These are phyloP conservation scores for Haberlea rhodopensis DNA, from an alignment of 257 asterid genomes.

Conservation along the genomic window DNA sequence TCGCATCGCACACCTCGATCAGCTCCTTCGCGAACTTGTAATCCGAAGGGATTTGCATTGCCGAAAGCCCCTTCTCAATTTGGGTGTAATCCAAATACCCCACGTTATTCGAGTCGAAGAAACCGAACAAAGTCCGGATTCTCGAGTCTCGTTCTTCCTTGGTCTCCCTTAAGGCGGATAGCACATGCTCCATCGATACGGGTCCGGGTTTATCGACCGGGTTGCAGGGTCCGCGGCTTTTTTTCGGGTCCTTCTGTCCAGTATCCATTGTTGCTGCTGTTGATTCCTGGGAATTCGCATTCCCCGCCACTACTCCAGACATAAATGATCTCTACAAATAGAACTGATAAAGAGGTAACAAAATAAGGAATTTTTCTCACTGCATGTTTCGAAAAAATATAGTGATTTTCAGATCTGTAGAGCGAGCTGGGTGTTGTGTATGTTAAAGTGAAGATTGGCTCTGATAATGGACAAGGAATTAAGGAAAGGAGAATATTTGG, in stretches of 20 bases:
- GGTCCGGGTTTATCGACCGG: conserved; percentile 87
- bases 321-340: too few relatives aligned
- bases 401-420: conserved; percentile 34
- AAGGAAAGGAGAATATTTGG: conserved; percentile 29
- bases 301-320: conserved; percentile 53
- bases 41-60: too few relatives aligned
- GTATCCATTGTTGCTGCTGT: conserved; percentile 46
- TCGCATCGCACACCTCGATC: too few relatives aligned
- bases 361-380: conserved; percentile 18
- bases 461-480: too few relatives aligned
- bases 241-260: conserved; percentile 26
- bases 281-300: conserved; percentile 49
- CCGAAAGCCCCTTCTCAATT: too few relatives aligned
- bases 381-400: conserved; percentile 9
- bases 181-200: conserved; percentile 70
- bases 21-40: too few relatives aligned
- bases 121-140: too few relatives aligned
- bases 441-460: neutral
- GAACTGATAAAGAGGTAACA: neutral
- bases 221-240: conserved; percentile 66
- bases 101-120: too few relatives aligned
- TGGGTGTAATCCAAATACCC: too few relatives aligned
- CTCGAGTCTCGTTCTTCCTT: too few relatives aligned
- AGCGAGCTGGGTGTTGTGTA: neutral
- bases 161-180: too few relatives aligned